Evolutionary conservation across 192 early-diverging fungal species (phyloP).

Genomic region (Spizellomyces punctatus): DNA sequence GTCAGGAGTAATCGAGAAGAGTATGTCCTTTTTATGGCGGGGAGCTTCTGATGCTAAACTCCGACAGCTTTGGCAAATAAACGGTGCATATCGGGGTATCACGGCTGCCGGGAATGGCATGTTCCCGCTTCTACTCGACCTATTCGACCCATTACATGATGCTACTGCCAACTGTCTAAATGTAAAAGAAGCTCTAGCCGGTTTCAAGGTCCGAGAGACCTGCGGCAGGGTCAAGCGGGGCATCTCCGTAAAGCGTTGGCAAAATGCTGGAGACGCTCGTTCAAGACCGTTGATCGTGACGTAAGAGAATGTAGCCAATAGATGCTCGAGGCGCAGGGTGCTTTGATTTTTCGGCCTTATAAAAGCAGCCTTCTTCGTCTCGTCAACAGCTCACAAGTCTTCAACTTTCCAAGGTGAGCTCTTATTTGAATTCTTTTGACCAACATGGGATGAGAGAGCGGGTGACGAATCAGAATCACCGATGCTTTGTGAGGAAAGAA

Average conservation of each 20-base stretch:
- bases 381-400: neutral
- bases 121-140: neutral
- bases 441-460: neutral
- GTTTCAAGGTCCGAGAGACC: neutral
- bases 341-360: neutral
- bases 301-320: too few relatives aligned
- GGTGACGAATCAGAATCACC: constrained; percentile 1
- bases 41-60: neutral
- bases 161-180: neutral
- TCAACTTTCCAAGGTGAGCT: neutral
- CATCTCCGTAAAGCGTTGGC: neutral
- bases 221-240: neutral
- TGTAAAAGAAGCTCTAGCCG: neutral
- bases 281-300: too few relatives aligned
- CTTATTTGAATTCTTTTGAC: neutral
- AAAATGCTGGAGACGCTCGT: too few relatives aligned
- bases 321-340: neutral
- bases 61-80: neutral
- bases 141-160: too few relatives aligned
- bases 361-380: neutral
- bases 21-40: neutral
- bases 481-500: neutral
- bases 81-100: neutral
- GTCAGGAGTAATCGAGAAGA: neutral
- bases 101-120: neutral